Evolutionary conservation across 345 rosid species (phyloP), one percentile per base, ranked within the genome.

Genomic region (Eucalyptus sp.): DNA sequence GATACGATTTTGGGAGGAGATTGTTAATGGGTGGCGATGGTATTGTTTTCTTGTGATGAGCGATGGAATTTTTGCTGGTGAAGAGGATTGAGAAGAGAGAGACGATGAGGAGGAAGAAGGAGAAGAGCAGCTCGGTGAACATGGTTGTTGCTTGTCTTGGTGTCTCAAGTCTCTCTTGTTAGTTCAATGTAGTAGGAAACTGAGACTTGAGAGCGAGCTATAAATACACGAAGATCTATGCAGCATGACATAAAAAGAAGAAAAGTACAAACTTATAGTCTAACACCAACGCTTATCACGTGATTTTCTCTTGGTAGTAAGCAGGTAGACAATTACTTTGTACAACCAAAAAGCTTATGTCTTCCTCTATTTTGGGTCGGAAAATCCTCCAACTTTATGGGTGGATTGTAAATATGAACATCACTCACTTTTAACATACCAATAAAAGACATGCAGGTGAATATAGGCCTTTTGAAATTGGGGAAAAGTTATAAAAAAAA

Each of bases 1-100:
- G 97, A 87, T 95, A 94, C 5, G 95, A 91, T 50, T 93, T 92
- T 51, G 95, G 93, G 86, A 86, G 86, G 50, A 43, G 91, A 24
- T 49, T 48, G 64, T 27, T 27, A 7, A 9, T 7, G 41, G 71
- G 50, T 25, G 88, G 49, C 58, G 89, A 79, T n/a, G 49, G 25
- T 48, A 12, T 22, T 49, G 31, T 52, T 48, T 49, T 87, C 51
- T 60, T 43, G 56, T 50, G 44, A 52, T 20, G 56, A 20, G 46
- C 2, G 46, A 86, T 50, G 46, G 58, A 25, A 27, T 81, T 80
- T 50, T 58, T 89, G 54, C 68, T 48, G 20, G 88, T 54, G 62
- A 76, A 87, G 58, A 89, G 88, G 31, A 79, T 48, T 68, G 87
- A 22, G 79, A 87, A 56, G 25, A 87, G 76, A 50, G 87, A 81